Percentiles rank a stretch among this genome's conserved stretches.
phyloP scores from a whole-genome alignment of 495 filamentous ascomycete species.

The Monascus purpureus region DNA sequence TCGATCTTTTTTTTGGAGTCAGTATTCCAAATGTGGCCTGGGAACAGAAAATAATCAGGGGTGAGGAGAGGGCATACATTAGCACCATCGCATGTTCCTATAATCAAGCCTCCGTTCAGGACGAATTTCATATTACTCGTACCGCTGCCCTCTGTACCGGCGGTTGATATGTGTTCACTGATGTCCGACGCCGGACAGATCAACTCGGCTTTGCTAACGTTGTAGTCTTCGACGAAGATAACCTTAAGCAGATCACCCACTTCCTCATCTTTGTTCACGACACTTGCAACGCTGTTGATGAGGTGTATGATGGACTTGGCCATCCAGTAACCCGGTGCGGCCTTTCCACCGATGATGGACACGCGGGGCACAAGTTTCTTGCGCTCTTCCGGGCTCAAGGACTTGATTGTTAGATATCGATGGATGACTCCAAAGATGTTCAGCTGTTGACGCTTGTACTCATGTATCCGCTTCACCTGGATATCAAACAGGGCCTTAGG shows the following conservation, averaged over 20 bases:
- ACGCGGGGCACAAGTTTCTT: conserved; percentile 87
- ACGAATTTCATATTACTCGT: conserved; percentile 98
- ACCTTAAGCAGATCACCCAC: conserved; percentile 93
- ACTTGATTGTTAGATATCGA: conserved; percentile 81
- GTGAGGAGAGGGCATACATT: conserved; percentile 50
- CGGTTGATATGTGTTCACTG: conserved; percentile 97
- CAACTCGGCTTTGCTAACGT: conserved; percentile 97
- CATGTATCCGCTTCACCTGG: conserved; percentile 97
- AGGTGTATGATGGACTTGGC: conserved; percentile 97
- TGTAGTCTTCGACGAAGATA: conserved; percentile 95
- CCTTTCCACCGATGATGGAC: conserved; percentile 95
- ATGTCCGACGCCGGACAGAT: conserved; percentile 90
- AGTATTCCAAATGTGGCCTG: conserved; percentile 2
- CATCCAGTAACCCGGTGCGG: conserved; percentile 99
- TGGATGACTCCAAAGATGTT: conserved; percentile 98
- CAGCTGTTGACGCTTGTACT: conserved; percentile 98
- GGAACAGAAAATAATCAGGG: background rate
- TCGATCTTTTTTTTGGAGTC: conserved; percentile 55
- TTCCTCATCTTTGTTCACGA: conserved; percentile 84
- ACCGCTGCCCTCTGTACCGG: conserved; percentile 68
- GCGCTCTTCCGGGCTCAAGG: conserved; percentile 65
- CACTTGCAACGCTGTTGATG: conserved; percentile 80
- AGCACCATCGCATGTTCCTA: conserved; percentile 94
- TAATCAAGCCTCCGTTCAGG: conserved; percentile 89
- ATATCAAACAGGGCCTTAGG: conserved; percentile 86